Base-by-base conservation (phyloP, 257 asterid genomes). In the Nicotiana attenuata region DNA sequence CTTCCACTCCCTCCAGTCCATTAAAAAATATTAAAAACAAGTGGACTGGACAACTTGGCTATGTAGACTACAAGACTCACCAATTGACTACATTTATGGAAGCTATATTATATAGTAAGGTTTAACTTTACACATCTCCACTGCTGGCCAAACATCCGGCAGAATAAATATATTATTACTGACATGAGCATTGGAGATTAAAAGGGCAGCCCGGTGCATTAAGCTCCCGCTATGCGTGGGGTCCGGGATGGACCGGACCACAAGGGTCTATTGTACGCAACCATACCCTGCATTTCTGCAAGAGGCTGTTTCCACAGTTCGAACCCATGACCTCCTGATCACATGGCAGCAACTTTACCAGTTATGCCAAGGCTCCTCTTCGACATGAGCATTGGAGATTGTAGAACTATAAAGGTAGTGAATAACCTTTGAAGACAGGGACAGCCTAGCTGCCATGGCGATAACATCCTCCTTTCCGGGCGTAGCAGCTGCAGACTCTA, bases 361-460 rank as follows among this genome's bases (percentile, higher is more conserved):
- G 29, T 28, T 28, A 28, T 28, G 29, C 29, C 29, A 28, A 28
- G 29, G 29, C 29, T 28, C 29, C 29, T 28, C 29, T 28, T 28
- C 29, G 60, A 29, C 38, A 13, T 45, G 78, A 22, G 38, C 20
- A 13, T 29, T 78, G 84, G 82, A 65, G 59, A 82, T 83, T 63
- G 65, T 31, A 80, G 52, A 80, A 47, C 77, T 71, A 35, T 24
- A 63, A 10, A 38, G 24, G 35, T 28, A 10, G 68, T 13, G 73
- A 82, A 28, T 26, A 86, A 96, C 99, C 95, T 92, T 96, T 78
- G 99, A 94, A 79, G 89, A 82, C 78, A 92, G 89, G 75, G 99
- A 92, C 57, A 93, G 82, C 71, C 94, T 89, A 87, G 97, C 86
- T 86, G 95, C 97, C 90, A 83, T 82, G n/a, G 91, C 67, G 78